These are phyloP conservation scores for Lobosporangium transversale DNA, from an alignment of 192 early-diverging fungal genomes.

Conservation along the genomic window DNA sequence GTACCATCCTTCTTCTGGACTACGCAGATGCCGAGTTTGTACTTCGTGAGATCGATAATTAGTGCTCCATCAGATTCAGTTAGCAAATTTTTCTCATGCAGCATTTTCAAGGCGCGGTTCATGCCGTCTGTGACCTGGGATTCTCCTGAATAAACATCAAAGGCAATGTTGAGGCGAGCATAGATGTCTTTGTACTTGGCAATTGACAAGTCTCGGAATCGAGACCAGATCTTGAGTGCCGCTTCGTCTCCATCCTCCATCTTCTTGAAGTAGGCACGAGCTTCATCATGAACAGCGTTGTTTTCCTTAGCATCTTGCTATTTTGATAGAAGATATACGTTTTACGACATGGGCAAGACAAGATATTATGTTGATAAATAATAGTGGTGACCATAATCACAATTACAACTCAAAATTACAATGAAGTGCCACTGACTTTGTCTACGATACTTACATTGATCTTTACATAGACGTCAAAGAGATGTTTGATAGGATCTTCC, in stretches of 20 bases:
- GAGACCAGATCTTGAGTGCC: slow-evolving; percentile 84
- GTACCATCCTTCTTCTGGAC: slow-evolving; percentile 93
- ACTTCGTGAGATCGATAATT: slow-evolving; percentile 83
- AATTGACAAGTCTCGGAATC: slow-evolving; percentile 90
- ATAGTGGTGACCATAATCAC: background rate
- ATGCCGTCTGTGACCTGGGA: slow-evolving; percentile 87
- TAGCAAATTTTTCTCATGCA: slow-evolving; percentile 77
- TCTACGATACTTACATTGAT: slow-evolving; percentile 73
- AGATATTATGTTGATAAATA: too few species aligned
- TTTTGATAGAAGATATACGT: background rate
- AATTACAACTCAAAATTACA: slow-evolving; percentile 39
- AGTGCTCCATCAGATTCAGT: slow-evolving; percentile 84
- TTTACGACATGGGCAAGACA: too few species aligned
- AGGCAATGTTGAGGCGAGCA: slow-evolving; percentile 88
- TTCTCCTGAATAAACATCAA: slow-evolving; percentile 96
- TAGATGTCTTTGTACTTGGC: slow-evolving; percentile 94
- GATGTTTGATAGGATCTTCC: slow-evolving; percentile 87
- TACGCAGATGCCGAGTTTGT: slow-evolving; percentile 86
- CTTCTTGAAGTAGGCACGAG: slow-evolving; percentile 89
- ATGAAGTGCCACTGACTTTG: background rate
- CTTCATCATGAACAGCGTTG: slow-evolving; percentile 78
- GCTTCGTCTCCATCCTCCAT: slow-evolving; percentile 94
- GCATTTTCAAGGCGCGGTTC: slow-evolving; percentile 72
- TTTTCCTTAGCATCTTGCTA: slow-evolving; percentile 73
- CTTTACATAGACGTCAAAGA: slow-evolving; percentile 92